A percentile compares a stretch with the other conserved stretches of the same genome.
These are phyloP conservation scores for Epichloe aotearoae DNA, from an alignment of 2,329 filamentous ascomycete genomes.

Conservation along the genomic window DNA sequence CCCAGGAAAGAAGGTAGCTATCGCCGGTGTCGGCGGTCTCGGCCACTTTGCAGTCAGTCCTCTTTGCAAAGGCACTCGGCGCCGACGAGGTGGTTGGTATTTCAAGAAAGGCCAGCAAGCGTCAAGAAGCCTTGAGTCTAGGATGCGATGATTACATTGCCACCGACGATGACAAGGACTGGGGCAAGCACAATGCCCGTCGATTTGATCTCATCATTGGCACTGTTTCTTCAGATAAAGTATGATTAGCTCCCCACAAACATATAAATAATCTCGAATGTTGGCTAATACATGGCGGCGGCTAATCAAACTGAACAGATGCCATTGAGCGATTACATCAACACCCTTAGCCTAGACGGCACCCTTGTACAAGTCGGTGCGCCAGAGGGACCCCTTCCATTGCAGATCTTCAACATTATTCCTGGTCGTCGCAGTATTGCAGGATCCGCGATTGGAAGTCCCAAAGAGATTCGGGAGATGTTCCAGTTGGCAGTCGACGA, in stretches of 20 bases:
- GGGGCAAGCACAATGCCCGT: constrained; percentile 36
- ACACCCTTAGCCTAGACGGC: constrained; percentile 44
- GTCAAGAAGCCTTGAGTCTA: constrained; percentile 40
- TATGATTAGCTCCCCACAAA: constrained; percentile 1
- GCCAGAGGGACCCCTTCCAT: constrained; percentile 10
- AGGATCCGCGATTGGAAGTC: constrained; percentile 33
- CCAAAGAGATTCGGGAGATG: constrained; percentile 47
- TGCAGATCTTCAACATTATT: constrained; percentile 34
- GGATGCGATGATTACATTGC: constrained; percentile 39
- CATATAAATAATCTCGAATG: not conserved
- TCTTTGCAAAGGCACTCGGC: constrained; percentile 54
- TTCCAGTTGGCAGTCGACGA: constrained; percentile 41
- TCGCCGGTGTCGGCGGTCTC: constrained; percentile 54
- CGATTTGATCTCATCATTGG: constrained; percentile 45
- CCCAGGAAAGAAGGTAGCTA: constrained; percentile 48
- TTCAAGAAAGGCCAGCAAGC: constrained; percentile 39
- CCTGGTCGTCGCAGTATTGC: constrained; percentile 36
- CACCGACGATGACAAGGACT: constrained; percentile 35
- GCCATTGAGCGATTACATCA: constrained; percentile 48
- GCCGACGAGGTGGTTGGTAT: constrained; percentile 49
- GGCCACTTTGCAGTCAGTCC: constrained; percentile 56
- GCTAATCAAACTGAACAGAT: constrained; percentile 23
- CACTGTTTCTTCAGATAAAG: constrained; percentile 33
- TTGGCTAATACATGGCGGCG: not conserved
- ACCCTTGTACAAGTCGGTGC: constrained; percentile 50